Evolutionary conservation across 169 alveolate species (phyloP).

Genomic region (Plasmodium berghei): DNA sequence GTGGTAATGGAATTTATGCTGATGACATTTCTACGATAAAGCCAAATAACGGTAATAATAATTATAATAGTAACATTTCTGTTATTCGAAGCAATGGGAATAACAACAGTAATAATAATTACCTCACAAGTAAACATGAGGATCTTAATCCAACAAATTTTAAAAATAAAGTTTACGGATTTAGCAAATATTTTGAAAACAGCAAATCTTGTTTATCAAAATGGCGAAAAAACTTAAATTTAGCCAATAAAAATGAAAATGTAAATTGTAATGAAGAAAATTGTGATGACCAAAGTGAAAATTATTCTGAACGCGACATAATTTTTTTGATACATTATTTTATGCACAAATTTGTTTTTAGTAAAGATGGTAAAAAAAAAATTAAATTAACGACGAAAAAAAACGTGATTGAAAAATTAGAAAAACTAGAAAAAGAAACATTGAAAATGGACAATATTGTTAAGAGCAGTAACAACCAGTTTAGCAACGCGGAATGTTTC

Average conservation of each 20-base stretch:
- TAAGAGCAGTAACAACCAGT: too few relatives aligned
- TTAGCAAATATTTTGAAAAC: neutral
- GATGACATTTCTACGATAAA: neutral
- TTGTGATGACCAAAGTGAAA: slow-evolving; percentile 6
- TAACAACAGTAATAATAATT: neutral
- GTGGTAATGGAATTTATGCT: neutral
- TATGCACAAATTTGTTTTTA: slow-evolving; percentile 44
- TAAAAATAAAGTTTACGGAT: neutral
- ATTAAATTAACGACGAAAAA: slow-evolving; percentile 7
- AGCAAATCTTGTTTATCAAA: neutral
- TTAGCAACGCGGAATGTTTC: too few relatives aligned
- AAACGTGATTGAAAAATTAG: neutral
- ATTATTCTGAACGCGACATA: slow-evolving; percentile 58
- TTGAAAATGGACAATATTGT: neutral
- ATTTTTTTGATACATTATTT: slow-evolving; percentile 36
- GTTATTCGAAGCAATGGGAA: neutral
- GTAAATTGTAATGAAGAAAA: neutral
- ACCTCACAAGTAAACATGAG: neutral
- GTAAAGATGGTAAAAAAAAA: slow-evolving; percentile 19
- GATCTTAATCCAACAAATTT: neutral
- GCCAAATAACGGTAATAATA: neutral
- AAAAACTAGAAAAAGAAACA: slow-evolving; percentile 1
- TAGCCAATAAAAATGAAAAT: slow-evolving; percentile 14
- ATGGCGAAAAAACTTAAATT: neutral
- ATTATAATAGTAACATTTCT: neutral